Conservation (phyloP, 176 grass and related monocot genomes). For the Metroxylon sagu region DNA sequence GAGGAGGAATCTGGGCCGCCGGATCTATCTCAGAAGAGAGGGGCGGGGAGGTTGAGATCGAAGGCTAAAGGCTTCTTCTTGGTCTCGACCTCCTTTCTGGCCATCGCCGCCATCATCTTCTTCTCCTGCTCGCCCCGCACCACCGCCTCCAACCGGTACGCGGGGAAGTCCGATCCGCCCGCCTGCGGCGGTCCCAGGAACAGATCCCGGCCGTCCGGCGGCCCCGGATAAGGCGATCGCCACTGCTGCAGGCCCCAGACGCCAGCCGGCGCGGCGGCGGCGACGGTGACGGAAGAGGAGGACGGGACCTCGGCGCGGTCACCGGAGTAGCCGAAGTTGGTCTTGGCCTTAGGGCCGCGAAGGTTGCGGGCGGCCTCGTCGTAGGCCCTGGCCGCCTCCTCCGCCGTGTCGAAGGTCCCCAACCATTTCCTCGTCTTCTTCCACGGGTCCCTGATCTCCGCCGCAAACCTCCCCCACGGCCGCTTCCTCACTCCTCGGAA, state of each 20-base stretch:
- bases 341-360: slow-evolving; percentile 18
- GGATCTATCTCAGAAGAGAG: slow-evolving; percentile 7
- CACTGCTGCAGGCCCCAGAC: no score
- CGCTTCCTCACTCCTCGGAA: slow-evolving; percentile 22
- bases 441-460: slow-evolving; percentile 24
- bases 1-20: background rate
- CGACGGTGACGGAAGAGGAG: background rate
- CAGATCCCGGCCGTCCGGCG: slow-evolving; percentile 6
- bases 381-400: slow-evolving; percentile 24
- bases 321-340: slow-evolving; percentile 12
- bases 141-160: background rate
- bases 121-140: background rate
- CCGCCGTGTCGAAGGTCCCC: slow-evolving; percentile 27
- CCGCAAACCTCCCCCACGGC: slow-evolving; percentile 24
- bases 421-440: slow-evolving; percentile 27
- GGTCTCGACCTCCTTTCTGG: background rate
- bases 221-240: background rate
- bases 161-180: slow-evolving; percentile 7
- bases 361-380: slow-evolving; percentile 20
- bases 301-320: background rate
- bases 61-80: slow-evolving; percentile 4
- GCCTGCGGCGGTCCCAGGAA: background rate
- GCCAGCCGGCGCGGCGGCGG: background rate
- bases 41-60: slow-evolving; percentile 9
- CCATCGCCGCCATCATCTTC: background rate